Evolutionary conservation across 768 basidiomycete genomes (phyloP).

Genomic region (Pisolithus tinctorius): DNA sequence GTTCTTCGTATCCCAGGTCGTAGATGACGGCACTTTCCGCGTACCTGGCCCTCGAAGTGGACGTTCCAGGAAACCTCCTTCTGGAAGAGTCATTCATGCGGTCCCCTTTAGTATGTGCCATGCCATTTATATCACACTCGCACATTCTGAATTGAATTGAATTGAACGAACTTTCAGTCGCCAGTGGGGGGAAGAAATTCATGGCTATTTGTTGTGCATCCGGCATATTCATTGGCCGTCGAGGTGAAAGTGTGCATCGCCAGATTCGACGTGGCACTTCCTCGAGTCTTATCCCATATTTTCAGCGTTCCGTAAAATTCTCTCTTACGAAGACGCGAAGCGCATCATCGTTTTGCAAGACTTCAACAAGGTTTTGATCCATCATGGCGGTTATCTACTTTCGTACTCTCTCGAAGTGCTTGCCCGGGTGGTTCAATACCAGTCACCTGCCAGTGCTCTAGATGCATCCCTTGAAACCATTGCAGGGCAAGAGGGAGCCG

Average conservation of each 20-base stretch:
- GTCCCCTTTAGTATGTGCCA: conserved; percentile 54
- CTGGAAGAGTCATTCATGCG: conserved; percentile 55
- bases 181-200: conserved; percentile 43
- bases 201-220: conserved; percentile 58
- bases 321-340: conserved; percentile 43
- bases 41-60: conserved; percentile 31
- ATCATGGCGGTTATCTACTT: conserved; percentile 48
- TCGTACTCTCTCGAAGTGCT: conserved; percentile 71
- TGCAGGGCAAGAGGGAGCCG: conserved; percentile 43
- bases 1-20: conserved; percentile 58
- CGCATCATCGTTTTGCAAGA: conserved; percentile 52
- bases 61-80: conserved; percentile 29
- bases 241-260: conserved; percentile 43
- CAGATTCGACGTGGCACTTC: background rate
- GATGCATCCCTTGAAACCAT: conserved; percentile 58
- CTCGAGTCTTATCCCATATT: background rate
- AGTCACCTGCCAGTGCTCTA: conserved; percentile 39
- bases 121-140: background rate
- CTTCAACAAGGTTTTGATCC: conserved; percentile 65
- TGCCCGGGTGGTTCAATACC: conserved; percentile 48
- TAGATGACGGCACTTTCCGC: conserved; percentile 62
- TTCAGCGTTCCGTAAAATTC: conserved; percentile 52
- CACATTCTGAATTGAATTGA: background rate
- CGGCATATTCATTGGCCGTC: conserved; percentile 64
- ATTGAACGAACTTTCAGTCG: conserved; percentile 26